Evolutionary conservation across 2,329 filamentous ascomycete genomes (phyloP), one percentile per base, ranked within the genome.

Genomic region (Monosporascus sp.): DNA sequence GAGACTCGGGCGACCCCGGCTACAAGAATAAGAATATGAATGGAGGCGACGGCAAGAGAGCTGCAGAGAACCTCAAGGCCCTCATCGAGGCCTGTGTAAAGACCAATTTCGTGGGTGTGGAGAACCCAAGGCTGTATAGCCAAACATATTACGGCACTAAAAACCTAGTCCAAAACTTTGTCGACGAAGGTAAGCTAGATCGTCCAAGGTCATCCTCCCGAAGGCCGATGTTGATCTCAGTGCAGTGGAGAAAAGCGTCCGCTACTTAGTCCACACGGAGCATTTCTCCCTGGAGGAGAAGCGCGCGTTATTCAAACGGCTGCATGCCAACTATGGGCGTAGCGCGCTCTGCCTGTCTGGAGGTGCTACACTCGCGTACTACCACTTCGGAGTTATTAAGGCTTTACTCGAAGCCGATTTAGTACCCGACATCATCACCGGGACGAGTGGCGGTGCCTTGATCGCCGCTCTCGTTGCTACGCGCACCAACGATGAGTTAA

Each of bases 81-180:
- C 72, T 97, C 55, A 76, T 95, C 20, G 91, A 96, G 73, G 90
- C 89, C 16, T 97, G 92, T 68, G 88, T 97, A 63, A 99, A 97
- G 79, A 96, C 92, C 72, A 97, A 99, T 67, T 99, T 97, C 71
- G 91, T 90, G 19, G 94, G 94, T 0, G 86, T 96, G 16, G 94
- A 99, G 70, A 97, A 96, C 64, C 85, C 93, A 9, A 82, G 91
- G 52, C 74, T 99, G n/a, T 99, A 99, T 69, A 96, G 90, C 64
- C 92, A 97, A 73, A 96, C 93, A 3, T 99, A 99, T 68, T 96
- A 91, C 63, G 94, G 94, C 35, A 97, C 94, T n/a, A 99, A 99
- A 71, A 84, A 94, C 56, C 72, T 97, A 59, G 89, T 96, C 31
- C 94, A 97, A 71, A 85, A 86, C 52, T 97, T 93, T 65, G 76